Evolutionary conservation across 2,329 filamentous ascomycete genomes (phyloP), one percentile per base, ranked within the genome.

Genomic region (Aspergillus caelatus): DNA sequence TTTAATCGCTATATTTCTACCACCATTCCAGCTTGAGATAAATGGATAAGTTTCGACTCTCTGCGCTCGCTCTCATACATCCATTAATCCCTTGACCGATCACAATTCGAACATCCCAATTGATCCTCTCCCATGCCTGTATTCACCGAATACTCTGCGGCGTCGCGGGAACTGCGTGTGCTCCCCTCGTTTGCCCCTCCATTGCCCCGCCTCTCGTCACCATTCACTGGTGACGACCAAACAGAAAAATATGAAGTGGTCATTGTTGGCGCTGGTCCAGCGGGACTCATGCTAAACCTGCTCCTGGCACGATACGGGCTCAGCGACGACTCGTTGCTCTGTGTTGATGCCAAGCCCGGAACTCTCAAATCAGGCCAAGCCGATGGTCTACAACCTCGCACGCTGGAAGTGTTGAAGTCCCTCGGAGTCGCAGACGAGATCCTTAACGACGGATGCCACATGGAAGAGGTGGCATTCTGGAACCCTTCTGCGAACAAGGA

Each of bases 381-480:
- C 1, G 79, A 80, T 64, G 80, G 79, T 0, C 67, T 82, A 5
- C 79, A 80, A 56, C 78, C 79, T 8, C 74, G 80, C 8, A 81
- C 79, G 1, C 70, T 81, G 5, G 80, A 82, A 63, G 76, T 81
- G 8, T 64, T 82, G 6, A 77, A 80, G 56, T 77, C 77, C 1
- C 73, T 82, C 4, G 80, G 79, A 1, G 65, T 82, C 2, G 74
- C 70, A 0, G 76, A 79, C 36, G 76, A 80, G 59, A 72, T 82
- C 41, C 70, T 80, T 30, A 72, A 69, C 5, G 76, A 79, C 57
- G 77, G 77, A 1, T 78, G 77, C 59, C 77, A 78, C 46, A 75
- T 79, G 73, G 74, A 87, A 70, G 89, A 92, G 56, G 75, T 76
- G 10, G 89, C 89, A 2, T 91, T 92, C 69, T 92, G 89, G 89